Evolutionary conservation across 2,329 filamentous ascomycete species (phyloP).

Genomic region (Ascochyta clinopodiicola): DNA sequence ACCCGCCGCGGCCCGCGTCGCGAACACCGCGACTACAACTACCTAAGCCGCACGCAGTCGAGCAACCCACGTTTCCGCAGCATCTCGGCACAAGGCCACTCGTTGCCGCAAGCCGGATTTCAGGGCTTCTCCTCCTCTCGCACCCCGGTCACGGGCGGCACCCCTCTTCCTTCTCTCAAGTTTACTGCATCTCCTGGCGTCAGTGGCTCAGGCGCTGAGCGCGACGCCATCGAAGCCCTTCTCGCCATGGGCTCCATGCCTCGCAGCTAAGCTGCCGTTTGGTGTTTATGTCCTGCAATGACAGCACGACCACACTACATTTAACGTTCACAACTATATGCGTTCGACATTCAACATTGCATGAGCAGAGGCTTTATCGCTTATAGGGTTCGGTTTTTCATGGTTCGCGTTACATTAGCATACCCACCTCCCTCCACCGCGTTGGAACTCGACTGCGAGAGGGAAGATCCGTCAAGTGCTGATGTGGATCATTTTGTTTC

Average conservation of each 20-base stretch:
- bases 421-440: slow-evolving; percentile 21
- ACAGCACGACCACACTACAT: background rate
- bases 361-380: slow-evolving; percentile 7
- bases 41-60: slow-evolving; percentile 45
- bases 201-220: slow-evolving; percentile 62
- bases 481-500: slow-evolving; percentile 41
- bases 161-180: slow-evolving; percentile 13
- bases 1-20: slow-evolving; percentile 46
- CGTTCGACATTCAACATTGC: slow-evolving; percentile 15
- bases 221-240: slow-evolving; percentile 81
- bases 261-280: slow-evolving; percentile 34
- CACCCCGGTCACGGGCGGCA: slow-evolving; percentile 37
- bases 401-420: slow-evolving; percentile 33
- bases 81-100: slow-evolving; percentile 36
- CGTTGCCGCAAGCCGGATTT: slow-evolving; percentile 33
- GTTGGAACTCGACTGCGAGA: slow-evolving; percentile 32
- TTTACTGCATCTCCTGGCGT: slow-evolving; percentile 36
- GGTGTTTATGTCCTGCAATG: background rate
- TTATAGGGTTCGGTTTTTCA: slow-evolving; percentile 4
- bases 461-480: slow-evolving; percentile 50
- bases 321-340: background rate
- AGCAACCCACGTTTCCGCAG: slow-evolving; percentile 38
- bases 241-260: slow-evolving; percentile 75
- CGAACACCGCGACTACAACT: slow-evolving; percentile 49
- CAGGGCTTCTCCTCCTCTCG: slow-evolving; percentile 3